phyloP scores from a whole-genome alignment of 306 rosid genomes.

The Boehmeria nivea region DNA sequence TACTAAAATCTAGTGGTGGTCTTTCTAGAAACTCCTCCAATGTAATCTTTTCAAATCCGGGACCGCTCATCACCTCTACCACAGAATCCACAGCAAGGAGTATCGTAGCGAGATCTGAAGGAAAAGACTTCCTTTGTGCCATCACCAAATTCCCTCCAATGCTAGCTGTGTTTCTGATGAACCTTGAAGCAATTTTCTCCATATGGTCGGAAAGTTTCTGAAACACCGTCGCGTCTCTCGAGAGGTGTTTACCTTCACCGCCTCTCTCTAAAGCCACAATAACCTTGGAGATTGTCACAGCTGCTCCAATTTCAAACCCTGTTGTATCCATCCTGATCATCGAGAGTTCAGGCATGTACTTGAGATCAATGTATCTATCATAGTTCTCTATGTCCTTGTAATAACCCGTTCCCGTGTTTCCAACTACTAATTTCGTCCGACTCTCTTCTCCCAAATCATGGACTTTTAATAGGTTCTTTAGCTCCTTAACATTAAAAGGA shows the following conservation, averaged over 20 bases:
- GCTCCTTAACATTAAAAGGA: constrained; percentile 50
- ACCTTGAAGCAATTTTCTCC: constrained; percentile 67
- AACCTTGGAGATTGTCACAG: constrained; percentile 56
- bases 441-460: constrained; percentile 18
- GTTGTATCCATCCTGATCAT: constrained; percentile 38
- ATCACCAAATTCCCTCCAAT: constrained; percentile 85
- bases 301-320: constrained; percentile 73
- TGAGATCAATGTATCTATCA: constrained; percentile 56
- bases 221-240: constrained; percentile 40
- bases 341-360: constrained; percentile 49
- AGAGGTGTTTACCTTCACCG: constrained; percentile 15
- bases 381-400: constrained; percentile 48
- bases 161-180: constrained; percentile 69
- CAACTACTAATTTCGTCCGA: constrained; percentile 47
- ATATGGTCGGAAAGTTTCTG: constrained; percentile 55
- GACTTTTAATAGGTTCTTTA: constrained; percentile 34
- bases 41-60: constrained; percentile 40
- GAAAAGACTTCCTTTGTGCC: constrained; percentile 76
- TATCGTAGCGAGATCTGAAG: constrained; percentile 79
- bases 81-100: constrained; percentile 72
- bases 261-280: constrained; percentile 46
- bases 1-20: constrained; percentile 48
- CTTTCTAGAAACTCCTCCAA: constrained; percentile 66
- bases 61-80: constrained; percentile 49
- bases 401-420: constrained; percentile 80